Percentiles rank a stretch among this genome's conserved stretches.
Conservation (phyloP, 192 early-diverging fungal genomes). For the Dimargaris cristalligena region DNA sequence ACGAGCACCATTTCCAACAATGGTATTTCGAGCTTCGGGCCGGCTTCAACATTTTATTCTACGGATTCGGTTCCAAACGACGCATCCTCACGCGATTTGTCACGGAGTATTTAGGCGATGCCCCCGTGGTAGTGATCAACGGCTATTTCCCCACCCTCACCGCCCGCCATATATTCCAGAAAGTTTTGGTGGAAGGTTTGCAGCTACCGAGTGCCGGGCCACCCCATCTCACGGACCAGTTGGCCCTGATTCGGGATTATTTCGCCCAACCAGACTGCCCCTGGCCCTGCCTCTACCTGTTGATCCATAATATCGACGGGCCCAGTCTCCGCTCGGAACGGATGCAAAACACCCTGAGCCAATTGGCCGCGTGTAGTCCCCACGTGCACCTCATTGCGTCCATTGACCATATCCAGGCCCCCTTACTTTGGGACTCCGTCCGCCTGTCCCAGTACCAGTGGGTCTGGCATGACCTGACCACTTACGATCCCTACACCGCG, state of each 20-base stretch:
- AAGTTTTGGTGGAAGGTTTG: conserved; percentile 29
- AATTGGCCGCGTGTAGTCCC: conserved; percentile 41
- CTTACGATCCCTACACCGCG: conserved; percentile 57
- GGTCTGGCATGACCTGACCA: conserved; percentile 85
- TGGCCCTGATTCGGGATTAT: conserved; percentile 42
- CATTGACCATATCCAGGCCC: conserved; percentile 81
- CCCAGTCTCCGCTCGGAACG: conserved; percentile 45
- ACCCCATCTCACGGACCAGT: conserved; percentile 41
- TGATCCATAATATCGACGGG: conserved; percentile 87
- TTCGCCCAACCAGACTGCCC: conserved; percentile 33
- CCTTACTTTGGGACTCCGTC: conserved; percentile 73
- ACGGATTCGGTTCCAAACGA: conserved; percentile 89
- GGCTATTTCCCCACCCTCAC: conserved; percentile 69
- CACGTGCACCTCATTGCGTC: conserved; percentile 66
- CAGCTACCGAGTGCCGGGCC: conserved; percentile 15
- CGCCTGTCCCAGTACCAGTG: conserved; percentile 52
- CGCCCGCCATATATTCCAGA: conserved; percentile 51
- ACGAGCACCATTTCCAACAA: conserved; percentile 55
- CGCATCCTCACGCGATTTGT: conserved; percentile 63
- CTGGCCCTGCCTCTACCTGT: conserved; percentile 40
- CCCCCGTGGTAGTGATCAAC: conserved; percentile 59
- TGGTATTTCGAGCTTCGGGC: conserved; percentile 73
- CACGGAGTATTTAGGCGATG: conserved; percentile 27
- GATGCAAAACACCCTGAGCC: conserved; percentile 44
- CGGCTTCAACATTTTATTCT: conserved; percentile 81